Conservation (phyloP, 2,329 filamentous ascomycete species). For the Colletotrichum agaves region DNA sequence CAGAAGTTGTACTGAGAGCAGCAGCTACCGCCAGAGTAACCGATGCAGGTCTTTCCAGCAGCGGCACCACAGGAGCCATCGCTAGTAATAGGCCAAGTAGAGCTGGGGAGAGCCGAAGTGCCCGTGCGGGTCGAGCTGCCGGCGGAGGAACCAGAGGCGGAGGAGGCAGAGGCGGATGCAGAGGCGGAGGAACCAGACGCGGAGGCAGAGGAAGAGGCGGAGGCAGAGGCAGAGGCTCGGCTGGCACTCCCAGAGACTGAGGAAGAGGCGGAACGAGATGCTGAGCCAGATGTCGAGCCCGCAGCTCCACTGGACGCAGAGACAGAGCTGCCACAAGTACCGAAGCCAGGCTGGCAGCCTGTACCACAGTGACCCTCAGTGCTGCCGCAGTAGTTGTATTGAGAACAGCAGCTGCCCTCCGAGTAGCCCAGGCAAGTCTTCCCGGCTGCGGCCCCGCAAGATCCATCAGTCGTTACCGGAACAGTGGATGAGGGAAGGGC, state of each 20-base stretch:
- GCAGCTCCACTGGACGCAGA: not conserved
- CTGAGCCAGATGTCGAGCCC: not conserved
- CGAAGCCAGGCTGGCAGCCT: conserved; percentile 21
- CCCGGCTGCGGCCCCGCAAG: conserved; percentile 4
- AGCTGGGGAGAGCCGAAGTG: not conserved
- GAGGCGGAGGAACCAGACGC: too few species aligned
- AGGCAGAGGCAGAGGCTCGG: not conserved
- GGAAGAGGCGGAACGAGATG: too few species aligned
- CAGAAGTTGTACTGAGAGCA: conserved; percentile 25
- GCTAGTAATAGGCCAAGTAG: not conserved
- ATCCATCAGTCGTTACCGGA: not conserved
- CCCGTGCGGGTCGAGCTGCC: not conserved
- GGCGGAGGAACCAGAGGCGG: not conserved
- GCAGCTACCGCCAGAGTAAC: conserved; percentile 18
- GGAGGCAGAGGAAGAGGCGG: too few species aligned
- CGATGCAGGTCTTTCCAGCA: conserved; percentile 12
- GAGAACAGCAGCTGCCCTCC: conserved; percentile 26
- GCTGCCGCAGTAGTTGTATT: conserved; percentile 15
- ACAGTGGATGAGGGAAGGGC: not conserved
- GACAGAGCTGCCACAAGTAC: conserved; percentile 7
- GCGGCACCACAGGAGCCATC: conserved; percentile 8
- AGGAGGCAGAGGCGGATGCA: too few species aligned
- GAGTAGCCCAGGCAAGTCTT: conserved; percentile 8
- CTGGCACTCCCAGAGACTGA: too few species aligned
- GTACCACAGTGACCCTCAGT: conserved; percentile 8